A percentile compares a stretch with the other conserved stretches of the same genome.
Conservation (phyloP, 164 flowering plant species). For the Sedum album region DNA sequence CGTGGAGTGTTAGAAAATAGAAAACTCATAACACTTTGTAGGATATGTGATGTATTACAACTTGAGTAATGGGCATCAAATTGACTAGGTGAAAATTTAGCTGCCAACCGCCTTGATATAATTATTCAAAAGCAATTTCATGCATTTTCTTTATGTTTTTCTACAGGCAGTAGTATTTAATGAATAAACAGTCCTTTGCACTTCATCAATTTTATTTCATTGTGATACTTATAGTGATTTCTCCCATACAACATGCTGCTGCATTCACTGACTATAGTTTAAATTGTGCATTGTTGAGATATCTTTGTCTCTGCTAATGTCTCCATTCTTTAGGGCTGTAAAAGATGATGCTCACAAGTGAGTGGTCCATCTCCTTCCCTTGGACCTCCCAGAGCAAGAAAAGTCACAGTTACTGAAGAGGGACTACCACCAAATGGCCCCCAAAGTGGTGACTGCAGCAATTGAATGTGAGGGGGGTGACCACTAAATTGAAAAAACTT, state of each 20-base stretch:
- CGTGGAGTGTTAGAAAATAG: not conserved
- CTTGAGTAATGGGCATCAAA: not conserved
- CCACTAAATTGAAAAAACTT: not conserved
- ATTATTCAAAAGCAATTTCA: not conserved
- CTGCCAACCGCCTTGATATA: not conserved
- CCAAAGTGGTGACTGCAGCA: conserved; percentile 2
- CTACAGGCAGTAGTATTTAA: not conserved
- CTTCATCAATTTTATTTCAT: not conserved
- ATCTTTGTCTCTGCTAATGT: not conserved
- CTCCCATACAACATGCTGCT: not conserved
- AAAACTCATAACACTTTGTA: not conserved
- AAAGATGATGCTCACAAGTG: not conserved
- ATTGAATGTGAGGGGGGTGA: conserved; percentile 1
- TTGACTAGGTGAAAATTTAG: not conserved
- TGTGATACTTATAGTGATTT: not conserved
- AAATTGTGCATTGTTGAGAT: not conserved
- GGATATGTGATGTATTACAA: not conserved
- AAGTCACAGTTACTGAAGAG: not conserved
- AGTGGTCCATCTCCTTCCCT: not conserved
- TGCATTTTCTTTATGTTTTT: not conserved
- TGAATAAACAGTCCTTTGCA: not conserved
- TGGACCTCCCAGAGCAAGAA: not conserved
- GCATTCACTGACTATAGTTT: not conserved
- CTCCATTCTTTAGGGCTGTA: not conserved
- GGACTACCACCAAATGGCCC: conserved; percentile 7